Base-by-base conservation (phyloP, 345 rosid species). In the Eutrema japonicum region DNA sequence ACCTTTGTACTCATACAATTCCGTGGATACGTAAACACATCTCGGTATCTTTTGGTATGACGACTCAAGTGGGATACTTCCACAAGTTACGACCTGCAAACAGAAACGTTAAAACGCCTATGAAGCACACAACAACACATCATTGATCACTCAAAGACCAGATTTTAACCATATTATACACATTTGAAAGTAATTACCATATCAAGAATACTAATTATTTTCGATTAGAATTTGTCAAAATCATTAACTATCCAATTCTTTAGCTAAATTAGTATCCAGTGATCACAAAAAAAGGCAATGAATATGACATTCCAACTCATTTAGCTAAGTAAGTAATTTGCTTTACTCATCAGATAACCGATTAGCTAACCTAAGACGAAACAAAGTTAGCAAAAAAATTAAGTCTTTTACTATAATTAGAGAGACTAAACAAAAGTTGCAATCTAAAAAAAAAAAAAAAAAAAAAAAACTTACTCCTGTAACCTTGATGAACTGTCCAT, bases 61-160 rank as follows among this genome's bases (percentile, higher is more conserved):
- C 36, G 98, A 83, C 57, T 94, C 97, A 72, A 94, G 76, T 8
- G 97, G 91, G n/a, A 86, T 77, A 73, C 97, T 87, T 70, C 98
- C 98, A 78, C 98, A 94, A 42, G 98, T 94, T 64, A 91, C 96
- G 58, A 94, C 96, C 98, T 94, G 75, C 78, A 82, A 54, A 32
- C 49, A 48, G 8, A 49, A 56, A 26, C 10, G 1, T 22, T 53
- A 38, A 6, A 54, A 9, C 14, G 3, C 7, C 43, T 10, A 35
- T 48, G 13, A 50, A 38, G 2, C 57, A 49, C 3, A 50, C 8
- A n/a, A 38, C 49, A 51, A 40, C 8, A 7, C 57, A 40, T 0
- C 37, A 66, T 41, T 29, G 41, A 10, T 43, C 40, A 68, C 10
- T 11, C 47, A 3, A 53, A 30, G 33, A 42, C 16, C 6, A 16